phyloP scores from a whole-genome alignment of 169 alveolate genomes.

The Cyclospora cayetanensis region DNA sequence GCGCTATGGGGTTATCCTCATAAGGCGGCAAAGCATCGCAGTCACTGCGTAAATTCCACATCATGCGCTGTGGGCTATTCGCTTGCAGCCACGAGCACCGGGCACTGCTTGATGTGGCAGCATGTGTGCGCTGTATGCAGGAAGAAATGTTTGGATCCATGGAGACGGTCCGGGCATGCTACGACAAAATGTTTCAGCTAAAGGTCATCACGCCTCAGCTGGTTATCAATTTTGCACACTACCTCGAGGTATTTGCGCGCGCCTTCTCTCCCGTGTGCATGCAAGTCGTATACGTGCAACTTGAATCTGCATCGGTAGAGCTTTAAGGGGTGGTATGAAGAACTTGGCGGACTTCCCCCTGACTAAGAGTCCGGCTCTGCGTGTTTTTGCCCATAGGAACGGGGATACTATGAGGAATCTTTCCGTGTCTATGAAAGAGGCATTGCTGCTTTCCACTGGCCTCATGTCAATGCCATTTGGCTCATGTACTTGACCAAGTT shows the following conservation, averaged over 20 bases:
- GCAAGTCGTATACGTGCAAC: background rate
- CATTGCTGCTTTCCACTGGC: conserved; percentile 91
- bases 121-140: conserved; percentile 65
- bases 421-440: conserved; percentile 94
- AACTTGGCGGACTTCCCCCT: too few species aligned
- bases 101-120: too few species aligned
- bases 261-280: background rate
- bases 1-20: too few species aligned
- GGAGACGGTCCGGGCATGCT: conserved; percentile 79
- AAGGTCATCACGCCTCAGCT: conserved; percentile 82
- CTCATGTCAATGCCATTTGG: conserved; percentile 92
- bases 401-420: conserved; percentile 91
- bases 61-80: too few species aligned
- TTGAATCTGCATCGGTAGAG: background rate
- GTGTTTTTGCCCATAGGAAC: conserved; percentile 46
- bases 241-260: conserved; percentile 73
- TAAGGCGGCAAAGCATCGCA: too few species aligned
- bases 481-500: conserved; percentile 88
- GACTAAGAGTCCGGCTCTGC: too few species aligned
- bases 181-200: conserved; percentile 80
- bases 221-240: conserved; percentile 79
- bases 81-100: too few species aligned
- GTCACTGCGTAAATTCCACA: too few species aligned
- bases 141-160: conserved; percentile 83
- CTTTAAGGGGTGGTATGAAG: too few species aligned